phyloP scores from a whole-genome alignment of 148 eudicot species.

The Spergularia bocconei region DNA sequence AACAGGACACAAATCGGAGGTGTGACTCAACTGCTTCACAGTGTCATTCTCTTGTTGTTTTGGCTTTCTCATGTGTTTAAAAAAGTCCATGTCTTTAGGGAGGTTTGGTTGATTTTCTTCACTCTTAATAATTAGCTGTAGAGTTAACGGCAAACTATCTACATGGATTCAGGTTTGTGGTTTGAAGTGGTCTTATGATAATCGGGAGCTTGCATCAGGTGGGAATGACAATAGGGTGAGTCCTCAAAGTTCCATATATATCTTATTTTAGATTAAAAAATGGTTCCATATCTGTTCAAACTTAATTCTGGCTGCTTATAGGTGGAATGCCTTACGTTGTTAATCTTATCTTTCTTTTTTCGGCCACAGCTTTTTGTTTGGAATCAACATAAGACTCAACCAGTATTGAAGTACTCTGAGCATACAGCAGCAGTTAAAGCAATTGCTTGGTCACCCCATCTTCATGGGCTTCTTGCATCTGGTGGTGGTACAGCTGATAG shows the following conservation, averaged over 20 bases:
- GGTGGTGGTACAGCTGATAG: constrained; percentile 97
- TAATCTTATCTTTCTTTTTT: constrained; percentile 3
- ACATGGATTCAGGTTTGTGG: constrained; percentile 72
- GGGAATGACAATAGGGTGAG: constrained; percentile 91
- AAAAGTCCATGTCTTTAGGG: no score
- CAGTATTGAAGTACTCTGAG: constrained; percentile 70
- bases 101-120: background rate
- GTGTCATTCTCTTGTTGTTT: background rate
- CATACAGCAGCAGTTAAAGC: constrained; percentile 96
- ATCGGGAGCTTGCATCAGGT: constrained; percentile 90
- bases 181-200: constrained; percentile 89
- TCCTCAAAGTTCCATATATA: background rate
- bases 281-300: background rate
- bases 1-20: constrained; percentile 91
- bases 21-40: constrained; percentile 23
- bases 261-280: no score
- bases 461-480: constrained; percentile 90
- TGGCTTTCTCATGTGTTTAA: background rate
- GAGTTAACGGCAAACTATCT: constrained; percentile 3
- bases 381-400: constrained; percentile 86
- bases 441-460: constrained; percentile 96
- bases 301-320: background rate
- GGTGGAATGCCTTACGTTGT: background rate
- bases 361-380: constrained; percentile 69
- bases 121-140: background rate